Evolutionary conservation across 2,329 filamentous ascomycete genomes (phyloP), one percentile per base, ranked within the genome.

Genomic region (Pyrenophora graminea): DNA sequence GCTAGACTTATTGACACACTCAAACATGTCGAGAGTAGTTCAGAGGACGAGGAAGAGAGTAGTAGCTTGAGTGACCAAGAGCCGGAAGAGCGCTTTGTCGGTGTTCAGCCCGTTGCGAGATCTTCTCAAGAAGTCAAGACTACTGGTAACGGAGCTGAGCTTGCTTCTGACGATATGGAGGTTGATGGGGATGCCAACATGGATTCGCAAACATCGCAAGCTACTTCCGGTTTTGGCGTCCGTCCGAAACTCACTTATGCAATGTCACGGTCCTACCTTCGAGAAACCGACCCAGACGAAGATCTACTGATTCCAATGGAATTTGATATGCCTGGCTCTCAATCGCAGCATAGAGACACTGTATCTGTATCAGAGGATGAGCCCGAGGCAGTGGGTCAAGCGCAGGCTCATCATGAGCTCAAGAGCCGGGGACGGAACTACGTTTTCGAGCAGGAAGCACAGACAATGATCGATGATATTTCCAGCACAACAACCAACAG

Each of bases 361-460:
- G 58, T 53, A 8, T 55, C 48, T 21, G 44, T 59, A 9, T 55
- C 79, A 4, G 76, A 79, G 7, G 80, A 81, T 12, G 77, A 79
- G 32, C 72, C 70, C 2, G 68, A 68, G 7, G 58, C 44, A 41
- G 53, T 39, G 61, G 71, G 48, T 62, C 74, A 62, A 72, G 76
- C 85, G 39, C 78, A 82, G 51, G 84, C 80, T 48, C 82, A 86
- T 21, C 83, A 87, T 56, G 85, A 87, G 64, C 75, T 87, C 30
- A 77, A 83, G 48, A 81, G 81, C 34, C 78, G 81, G 44, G 85
- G 84, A 2, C 77, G 79, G 27, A 84, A 83, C 55, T 77, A 77
- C 38, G 78, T 82, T 39, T 84, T 86, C 55, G 73, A 80, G 41
- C 76, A 79, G 51, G 80, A 83, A 17, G 74, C 83, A 18, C 78